Percentiles rank a stretch among this genome's conserved stretches.
Evolutionary conservation across 371 early-diverging fungal genomes (phyloP).

Genomic region (Enterospora canceri): DNA sequence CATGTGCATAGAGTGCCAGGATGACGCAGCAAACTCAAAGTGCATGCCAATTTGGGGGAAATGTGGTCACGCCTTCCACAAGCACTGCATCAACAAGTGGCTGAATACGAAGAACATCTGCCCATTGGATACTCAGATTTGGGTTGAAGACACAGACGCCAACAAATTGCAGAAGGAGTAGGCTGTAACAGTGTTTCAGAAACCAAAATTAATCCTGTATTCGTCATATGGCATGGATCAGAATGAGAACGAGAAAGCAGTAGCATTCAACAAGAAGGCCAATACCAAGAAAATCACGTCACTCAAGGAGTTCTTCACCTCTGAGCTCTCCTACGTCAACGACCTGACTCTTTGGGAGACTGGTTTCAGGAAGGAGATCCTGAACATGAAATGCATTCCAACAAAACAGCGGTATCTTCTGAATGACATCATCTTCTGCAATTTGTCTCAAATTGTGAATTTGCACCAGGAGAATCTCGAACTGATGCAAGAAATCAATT

Average conservation of each 20-base stretch:
- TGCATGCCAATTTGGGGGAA: slow-evolving; percentile 96
- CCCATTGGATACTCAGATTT: slow-evolving; percentile 93
- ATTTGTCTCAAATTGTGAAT: slow-evolving; percentile 16
- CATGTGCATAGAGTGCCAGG: slow-evolving; percentile 65
- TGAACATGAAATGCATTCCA: slow-evolving; percentile 12
- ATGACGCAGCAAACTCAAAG: slow-evolving; percentile 68
- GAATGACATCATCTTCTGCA: slow-evolving; percentile 39
- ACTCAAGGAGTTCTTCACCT: slow-evolving; percentile 37
- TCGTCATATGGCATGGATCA: not conserved
- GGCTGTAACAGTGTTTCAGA: not conserved
- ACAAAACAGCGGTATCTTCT: slow-evolving; percentile 29
- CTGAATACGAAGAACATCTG: slow-evolving; percentile 89
- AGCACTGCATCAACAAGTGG: slow-evolving; percentile 97
- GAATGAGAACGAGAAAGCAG: no score
- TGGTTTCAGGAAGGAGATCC: slow-evolving; percentile 35
- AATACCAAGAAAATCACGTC: slow-evolving; percentile 42
- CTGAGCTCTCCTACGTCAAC: slow-evolving; percentile 38
- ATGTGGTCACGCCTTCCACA: slow-evolving; percentile 97
- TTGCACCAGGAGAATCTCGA: not conserved
- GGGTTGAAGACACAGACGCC: slow-evolving; percentile 58
- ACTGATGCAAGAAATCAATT: not conserved
- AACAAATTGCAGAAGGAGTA: not conserved
- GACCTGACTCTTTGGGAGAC: slow-evolving; percentile 41
- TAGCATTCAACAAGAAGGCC: no score
- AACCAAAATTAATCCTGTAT: not conserved